Evolutionary conservation across 202 grass and related monocot species (phyloP), one percentile per base, ranked within the genome.

Genomic region (Setaria viridis): DNA sequence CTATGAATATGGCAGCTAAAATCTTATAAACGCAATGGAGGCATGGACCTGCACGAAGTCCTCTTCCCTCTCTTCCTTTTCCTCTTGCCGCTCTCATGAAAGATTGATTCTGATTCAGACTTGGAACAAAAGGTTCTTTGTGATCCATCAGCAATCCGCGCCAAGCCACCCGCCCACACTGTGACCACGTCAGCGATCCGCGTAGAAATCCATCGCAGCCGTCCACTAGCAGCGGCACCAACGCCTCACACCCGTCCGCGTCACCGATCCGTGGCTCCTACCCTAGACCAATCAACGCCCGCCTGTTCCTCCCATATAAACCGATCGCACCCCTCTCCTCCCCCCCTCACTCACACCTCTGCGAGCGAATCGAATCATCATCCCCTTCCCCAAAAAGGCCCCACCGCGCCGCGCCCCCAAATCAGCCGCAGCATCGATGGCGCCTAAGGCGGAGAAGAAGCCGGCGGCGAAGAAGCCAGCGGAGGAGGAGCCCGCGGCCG

Each of bases 401-500:
- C 39, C 39, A 41, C 9, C 30, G 30, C 63, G 2, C 63, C 13
- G 62, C 62, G 29, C 15, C 6, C 12, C 3, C 9, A 3, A 59
- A 11, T 11, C 35, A 11, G n/a, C 70, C 45, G 21, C 70, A 10
- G 13, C 70, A 19, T 17, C 49, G 72, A 74, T 74, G 72, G 72
- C 72, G 4, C 72, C 48, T 47, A 74, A 74, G 70, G 70, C 70
- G 3, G 70, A 74, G 70, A 74, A 74, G 70, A 74, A 74, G 70
- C 72, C 72, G 49, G 72, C 49, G 15, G 14, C 71, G 29, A 74
- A 74, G 72, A 74, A 37, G 49, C 48, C 72, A 15, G 72, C 32
- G 48, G 72, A 54, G 72, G 49, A 55, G 49, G 48, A 35, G 72
- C 70, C 47, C 1, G 46, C 46, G 14, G 14, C 47, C 15, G 71